Evolutionary conservation across 805 yeast genomes (phyloP).

Genomic region (Hanseniaspora thailandica): DNA sequence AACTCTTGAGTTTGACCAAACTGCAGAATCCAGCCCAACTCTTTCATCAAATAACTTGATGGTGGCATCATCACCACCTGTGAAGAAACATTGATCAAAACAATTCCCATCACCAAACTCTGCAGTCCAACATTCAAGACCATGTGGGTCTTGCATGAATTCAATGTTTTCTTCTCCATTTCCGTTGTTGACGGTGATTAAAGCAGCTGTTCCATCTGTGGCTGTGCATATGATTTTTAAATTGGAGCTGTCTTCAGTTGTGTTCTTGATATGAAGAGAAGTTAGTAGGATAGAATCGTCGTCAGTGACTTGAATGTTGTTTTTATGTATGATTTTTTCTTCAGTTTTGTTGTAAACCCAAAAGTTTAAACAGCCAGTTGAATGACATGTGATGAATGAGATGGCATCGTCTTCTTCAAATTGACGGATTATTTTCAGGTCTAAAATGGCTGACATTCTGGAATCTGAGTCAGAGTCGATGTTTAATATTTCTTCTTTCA

Average conservation of each 20-base stretch:
- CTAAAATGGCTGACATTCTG: constrained; percentile 54
- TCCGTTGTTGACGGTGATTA: constrained; percentile 28
- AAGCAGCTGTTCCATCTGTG: constrained; percentile 53
- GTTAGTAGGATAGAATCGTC: constrained; percentile 41
- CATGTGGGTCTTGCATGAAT: constrained; percentile 32
- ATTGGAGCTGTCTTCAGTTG: not conserved
- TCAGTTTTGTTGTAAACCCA: constrained; percentile 39
- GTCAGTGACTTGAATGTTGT: constrained; percentile 39
- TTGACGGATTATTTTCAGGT: constrained; percentile 54
- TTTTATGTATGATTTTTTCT: constrained; percentile 19
- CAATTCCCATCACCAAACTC: constrained; percentile 50
- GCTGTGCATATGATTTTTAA: constrained; percentile 51
- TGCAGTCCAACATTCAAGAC: constrained; percentile 82
- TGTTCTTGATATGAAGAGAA: constrained; percentile 39
- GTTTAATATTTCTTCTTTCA: constrained; percentile 16
- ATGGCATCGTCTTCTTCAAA: constrained; percentile 27
- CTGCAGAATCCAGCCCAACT: constrained; percentile 22
- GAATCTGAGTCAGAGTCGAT: constrained; percentile 27
- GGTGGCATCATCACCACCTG: constrained; percentile 84
- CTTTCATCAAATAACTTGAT: constrained; percentile 64
- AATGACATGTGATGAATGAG: constrained; percentile 54
- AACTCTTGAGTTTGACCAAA: constrained; percentile 35
- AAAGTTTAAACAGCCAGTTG: constrained; percentile 59
- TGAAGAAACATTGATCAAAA: constrained; percentile 47
- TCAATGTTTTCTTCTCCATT: not conserved